Base-by-base conservation (phyloP, 1,284 basidiomycete genomes). In the Ceratobasidium sp. region DNA sequence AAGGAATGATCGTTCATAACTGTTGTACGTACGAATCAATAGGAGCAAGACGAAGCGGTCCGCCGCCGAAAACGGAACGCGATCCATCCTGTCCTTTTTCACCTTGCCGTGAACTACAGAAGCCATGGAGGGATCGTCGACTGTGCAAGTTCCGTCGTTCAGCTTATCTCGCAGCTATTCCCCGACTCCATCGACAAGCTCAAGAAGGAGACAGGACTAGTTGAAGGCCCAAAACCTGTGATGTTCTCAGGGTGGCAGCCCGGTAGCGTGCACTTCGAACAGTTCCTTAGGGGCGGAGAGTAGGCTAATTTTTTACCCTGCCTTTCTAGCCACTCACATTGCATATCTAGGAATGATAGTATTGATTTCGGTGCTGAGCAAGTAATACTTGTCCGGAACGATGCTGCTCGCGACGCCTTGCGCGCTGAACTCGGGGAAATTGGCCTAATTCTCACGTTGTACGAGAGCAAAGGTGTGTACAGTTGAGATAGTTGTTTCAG, bases 381-480 rank as follows among this genome's bases (percentile, higher is more conserved):
- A 67, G 69, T 53, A 0, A 91, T 92, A 34, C 78, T 92, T 0
- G 90, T 92, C 0, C 84, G 90, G 17, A 80, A 88, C 69, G 82
- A 88, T 1, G 75, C 75, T 3, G 86, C 88, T 1, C 77, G 79
- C 15, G 76, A 84, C 0, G 79, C 79, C 64, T 76, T 92, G 1
- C 79, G 80, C 20, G 74, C 80, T 3, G 80, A 86, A 75, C 80
- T 90, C 3, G 89, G 88, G 0, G 79, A 87, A 25, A 82, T 88
- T n/a, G 88, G 87, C 6, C 68, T 88, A 0, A 84, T 91, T 42
- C 79, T 91, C 79, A 91, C 89, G 0, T 75, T 90, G 0, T 89
- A 88, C 71, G 87, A 91, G 58, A 86, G 85, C 80, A 91, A 91
- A 75, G 89, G 90, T 1, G 77, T 89, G 0, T 88, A 90, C 74